phyloP scores from a whole-genome alignment of 257 asterid genomes.

The Solanum commersonii region DNA sequence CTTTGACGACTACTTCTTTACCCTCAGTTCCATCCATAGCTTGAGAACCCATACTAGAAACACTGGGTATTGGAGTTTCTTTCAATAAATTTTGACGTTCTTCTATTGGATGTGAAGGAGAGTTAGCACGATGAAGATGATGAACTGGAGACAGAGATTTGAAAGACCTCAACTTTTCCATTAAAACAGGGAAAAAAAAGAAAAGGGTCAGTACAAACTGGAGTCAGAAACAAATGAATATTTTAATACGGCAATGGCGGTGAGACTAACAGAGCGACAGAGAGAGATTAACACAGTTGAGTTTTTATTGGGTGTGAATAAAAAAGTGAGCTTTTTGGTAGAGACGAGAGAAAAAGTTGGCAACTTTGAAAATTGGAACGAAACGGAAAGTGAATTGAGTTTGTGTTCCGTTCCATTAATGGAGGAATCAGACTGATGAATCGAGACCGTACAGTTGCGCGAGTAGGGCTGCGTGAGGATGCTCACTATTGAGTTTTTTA shows the following conservation, averaged over 20 bases:
- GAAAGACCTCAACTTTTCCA: constrained; percentile 25
- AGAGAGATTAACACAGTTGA: neutral
- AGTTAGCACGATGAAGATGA: neutral
- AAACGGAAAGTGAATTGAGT: neutral
- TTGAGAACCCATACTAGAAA: neutral
- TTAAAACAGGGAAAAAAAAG: neutral
- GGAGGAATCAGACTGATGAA: neutral
- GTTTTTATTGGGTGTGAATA: neutral
- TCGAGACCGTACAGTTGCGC: neutral
- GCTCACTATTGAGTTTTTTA: neutral
- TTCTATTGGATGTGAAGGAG: constrained; percentile 2
- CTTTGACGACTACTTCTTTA: constrained; percentile 10
- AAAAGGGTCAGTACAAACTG: neutral
- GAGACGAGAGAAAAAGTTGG: neutral
- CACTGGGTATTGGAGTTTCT: neutral
- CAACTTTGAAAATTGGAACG: neutral
- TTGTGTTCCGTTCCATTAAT: neutral
- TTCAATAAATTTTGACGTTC: constrained; percentile 16
- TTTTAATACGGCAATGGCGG: neutral
- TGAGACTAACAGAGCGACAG: neutral
- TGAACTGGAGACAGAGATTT: neutral
- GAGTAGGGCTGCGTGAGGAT: neutral
- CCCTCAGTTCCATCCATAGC: neutral
- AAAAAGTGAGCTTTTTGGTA: neutral
- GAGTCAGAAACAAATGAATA: neutral